Evolutionary conservation across 495 filamentous ascomycete species (phyloP), one percentile per base, ranked within the genome.

Genomic region (Xylaria scruposa): DNA sequence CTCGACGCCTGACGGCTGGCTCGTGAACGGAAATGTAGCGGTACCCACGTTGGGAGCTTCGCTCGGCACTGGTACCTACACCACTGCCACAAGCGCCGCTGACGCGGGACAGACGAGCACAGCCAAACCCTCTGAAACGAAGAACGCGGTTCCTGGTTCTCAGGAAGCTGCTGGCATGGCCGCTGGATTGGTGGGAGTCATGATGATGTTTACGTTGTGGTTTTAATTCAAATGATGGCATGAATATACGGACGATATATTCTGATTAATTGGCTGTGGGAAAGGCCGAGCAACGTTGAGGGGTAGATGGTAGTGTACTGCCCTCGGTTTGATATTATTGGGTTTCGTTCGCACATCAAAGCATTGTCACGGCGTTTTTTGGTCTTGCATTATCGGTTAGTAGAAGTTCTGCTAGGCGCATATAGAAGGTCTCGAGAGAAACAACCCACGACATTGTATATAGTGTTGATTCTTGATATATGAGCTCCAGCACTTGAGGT

Each of bases 11-110:
- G 88, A 87, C 62, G 88, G 89, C 58, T 97, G 94, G 94, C 82
- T 88, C 47, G 88, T 96, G 7, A 80, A 93, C 72, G 90, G 91
- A 21, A 88, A 88, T 76, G 86, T 89, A 2, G 79, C 87, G 8
- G 85, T 95, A 13, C 94, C 94, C 0, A 91, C 88, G 19, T 68
- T 97, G 9, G 92, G 91, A 12, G 83, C 88, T 75, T 88, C 81
- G 0, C 79, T 83, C 67, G 61, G 69, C 12, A 81, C 70, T 13
- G 76, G 80, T 0, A 74, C 73, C 4, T 81, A 74, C 70, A 74
- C 76, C 2, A 71, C 77, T 8, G 70, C 75, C 0, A 71, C 81
- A 29, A 73, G 72, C 21, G 76, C 78, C 31, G 77, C 78, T 12
- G 76, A 62, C 12, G 26, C 53, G 19, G 24, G 62, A n/a, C 33